phyloP scores from a whole-genome alignment of 1,139 yeast species.

The Nakaseomyces nivariensis region DNA sequence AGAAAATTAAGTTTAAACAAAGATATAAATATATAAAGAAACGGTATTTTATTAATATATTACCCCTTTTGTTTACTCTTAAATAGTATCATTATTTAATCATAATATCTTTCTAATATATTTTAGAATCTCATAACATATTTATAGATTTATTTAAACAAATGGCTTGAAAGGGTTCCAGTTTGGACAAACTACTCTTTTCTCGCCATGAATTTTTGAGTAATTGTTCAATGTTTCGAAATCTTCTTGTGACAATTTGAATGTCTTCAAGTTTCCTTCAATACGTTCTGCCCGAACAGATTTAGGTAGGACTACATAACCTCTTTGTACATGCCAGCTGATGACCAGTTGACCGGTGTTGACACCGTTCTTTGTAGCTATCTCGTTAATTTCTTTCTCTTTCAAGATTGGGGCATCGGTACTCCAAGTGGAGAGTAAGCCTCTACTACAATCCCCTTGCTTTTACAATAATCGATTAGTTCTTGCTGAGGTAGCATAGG shows the following conservation, averaged over 20 bases:
- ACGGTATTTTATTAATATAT: too few relatives aligned
- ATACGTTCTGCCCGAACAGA: constrained; percentile 53
- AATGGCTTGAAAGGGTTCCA: constrained; percentile 32
- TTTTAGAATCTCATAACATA: too few relatives aligned
- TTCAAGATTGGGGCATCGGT: constrained; percentile 52
- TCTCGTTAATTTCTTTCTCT: constrained; percentile 36
- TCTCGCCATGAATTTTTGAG: constrained; percentile 38
- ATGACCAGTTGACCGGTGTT: constrained; percentile 53
- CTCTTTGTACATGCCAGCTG: constrained; percentile 64
- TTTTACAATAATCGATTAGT: constrained; percentile 43
- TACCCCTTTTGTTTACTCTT: too few relatives aligned
- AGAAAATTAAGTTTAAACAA: too few relatives aligned
- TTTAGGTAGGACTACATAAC: constrained; percentile 62
- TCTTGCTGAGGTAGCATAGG: constrained; percentile 64
- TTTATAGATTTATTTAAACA: constrained; percentile 9
- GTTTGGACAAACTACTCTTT: constrained; percentile 39
- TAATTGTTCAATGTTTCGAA: constrained; percentile 40
- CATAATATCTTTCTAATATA: too few relatives aligned
- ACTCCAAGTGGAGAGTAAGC: constrained; percentile 73
- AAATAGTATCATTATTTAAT: too few relatives aligned
- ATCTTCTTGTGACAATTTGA: constrained; percentile 47
- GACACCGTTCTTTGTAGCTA: constrained; percentile 48
- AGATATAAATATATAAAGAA: too few relatives aligned
- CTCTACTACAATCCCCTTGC: constrained; percentile 49
- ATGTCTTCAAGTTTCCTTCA: constrained; percentile 41